Conservation (phyloP, 1,139 yeast genomes). For the Saccharomyces hybrid region DNA sequence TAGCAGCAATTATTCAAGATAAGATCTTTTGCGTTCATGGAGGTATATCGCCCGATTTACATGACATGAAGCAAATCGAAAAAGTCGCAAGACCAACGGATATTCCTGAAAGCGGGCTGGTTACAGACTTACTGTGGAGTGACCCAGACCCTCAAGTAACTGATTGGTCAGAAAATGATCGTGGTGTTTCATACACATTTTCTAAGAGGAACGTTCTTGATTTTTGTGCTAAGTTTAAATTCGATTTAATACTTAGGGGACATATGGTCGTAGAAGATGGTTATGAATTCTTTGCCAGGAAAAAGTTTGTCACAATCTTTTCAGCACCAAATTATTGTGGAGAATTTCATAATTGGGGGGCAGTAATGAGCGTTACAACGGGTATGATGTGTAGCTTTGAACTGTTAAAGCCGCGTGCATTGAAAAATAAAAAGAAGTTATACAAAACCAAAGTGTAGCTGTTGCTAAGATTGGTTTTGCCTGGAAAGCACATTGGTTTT, state of each 20-base stretch:
- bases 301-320: conserved; percentile 73
- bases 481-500: not conserved
- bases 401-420: conserved; percentile 53
- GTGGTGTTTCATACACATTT: conserved; percentile 81
- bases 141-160: conserved; percentile 66
- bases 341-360: conserved; percentile 85
- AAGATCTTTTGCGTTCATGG: conserved; percentile 87
- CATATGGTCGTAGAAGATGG: conserved; percentile 96
- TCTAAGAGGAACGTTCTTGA: conserved; percentile 65
- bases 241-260: conserved; percentile 76
- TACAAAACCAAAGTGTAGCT: not conserved
- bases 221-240: conserved; percentile 60
- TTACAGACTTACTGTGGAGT: conserved; percentile 81
- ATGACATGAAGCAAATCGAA: conserved; percentile 57
- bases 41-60: conserved; percentile 72
- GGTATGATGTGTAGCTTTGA: conserved; percentile 77
- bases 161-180: conserved; percentile 76
- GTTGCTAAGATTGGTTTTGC: not conserved
- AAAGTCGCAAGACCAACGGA: conserved; percentile 75
- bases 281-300: conserved; percentile 72
- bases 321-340: conserved; percentile 91
- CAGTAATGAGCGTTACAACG: conserved; percentile 77
- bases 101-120: conserved; percentile 73
- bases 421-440: conserved; percentile 8
- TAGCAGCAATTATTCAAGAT: conserved; percentile 80